phyloP scores from a whole-genome alignment of 768 basidiomycete genomes.

The Xerocomus brunneocitrinus region DNA sequence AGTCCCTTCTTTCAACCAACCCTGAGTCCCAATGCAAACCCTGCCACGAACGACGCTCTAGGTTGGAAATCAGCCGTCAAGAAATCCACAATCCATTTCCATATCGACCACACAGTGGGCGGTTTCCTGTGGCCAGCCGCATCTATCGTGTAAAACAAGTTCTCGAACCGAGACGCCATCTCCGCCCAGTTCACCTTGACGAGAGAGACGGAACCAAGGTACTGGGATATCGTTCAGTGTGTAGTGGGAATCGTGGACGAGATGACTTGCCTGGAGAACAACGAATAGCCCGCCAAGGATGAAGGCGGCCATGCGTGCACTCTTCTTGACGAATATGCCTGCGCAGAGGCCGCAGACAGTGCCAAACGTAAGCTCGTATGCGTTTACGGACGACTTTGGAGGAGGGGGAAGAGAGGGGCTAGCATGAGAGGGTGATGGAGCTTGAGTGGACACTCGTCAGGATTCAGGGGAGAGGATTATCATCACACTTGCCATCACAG shows the following conservation, averaged over 20 bases:
- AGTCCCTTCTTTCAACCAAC: constrained; percentile 50
- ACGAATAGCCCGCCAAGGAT: constrained; percentile 88
- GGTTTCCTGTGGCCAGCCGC: constrained; percentile 49
- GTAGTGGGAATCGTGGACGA: background rate
- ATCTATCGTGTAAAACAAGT: constrained; percentile 63
- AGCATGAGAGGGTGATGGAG: constrained; percentile 6
- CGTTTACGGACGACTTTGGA: constrained; percentile 69
- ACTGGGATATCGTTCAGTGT: constrained; percentile 45
- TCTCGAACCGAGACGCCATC: constrained; percentile 64
- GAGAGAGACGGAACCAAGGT: constrained; percentile 67
- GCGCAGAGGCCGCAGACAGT: constrained; percentile 85
- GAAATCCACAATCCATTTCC: constrained; percentile 71
- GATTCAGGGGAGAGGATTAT: background rate
- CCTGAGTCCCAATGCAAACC: constrained; percentile 75
- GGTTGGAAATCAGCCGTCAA: constrained; percentile 91
- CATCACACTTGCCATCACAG: constrained; percentile 48
- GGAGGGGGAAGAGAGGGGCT: constrained; percentile 35
- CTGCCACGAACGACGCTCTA: constrained; percentile 82
- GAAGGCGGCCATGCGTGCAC: constrained; percentile 80
- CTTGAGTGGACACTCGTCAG: constrained; percentile 8
- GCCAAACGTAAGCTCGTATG: constrained; percentile 83
- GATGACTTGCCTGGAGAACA: constrained; percentile 69
- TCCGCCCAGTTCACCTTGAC: constrained; percentile 79
- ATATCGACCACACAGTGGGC: constrained; percentile 61
- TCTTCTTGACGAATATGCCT: constrained; percentile 93